These are phyloP conservation scores for Gossypium stocksii DNA, from an alignment of 345 rosid genomes.

Conservation along the genomic window DNA sequence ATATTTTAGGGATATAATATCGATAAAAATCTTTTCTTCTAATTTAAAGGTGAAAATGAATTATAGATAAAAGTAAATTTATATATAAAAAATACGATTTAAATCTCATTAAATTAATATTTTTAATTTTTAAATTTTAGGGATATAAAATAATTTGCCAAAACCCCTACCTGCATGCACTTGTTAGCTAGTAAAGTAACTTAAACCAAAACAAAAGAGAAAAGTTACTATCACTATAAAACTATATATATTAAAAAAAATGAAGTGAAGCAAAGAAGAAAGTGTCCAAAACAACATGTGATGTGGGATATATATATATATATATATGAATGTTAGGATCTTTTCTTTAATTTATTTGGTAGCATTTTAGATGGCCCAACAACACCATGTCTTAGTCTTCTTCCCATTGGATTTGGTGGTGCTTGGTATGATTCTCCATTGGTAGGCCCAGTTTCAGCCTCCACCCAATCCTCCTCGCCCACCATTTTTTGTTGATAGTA, in stretches of 20 bases:
- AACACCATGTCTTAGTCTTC: conserved; percentile 6
- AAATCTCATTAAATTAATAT: no score
- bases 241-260: neutral
- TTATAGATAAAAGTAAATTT: no score
- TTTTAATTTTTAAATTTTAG: no score
- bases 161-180: no score
- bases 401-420: neutral
- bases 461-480: conserved; percentile 26
- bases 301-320: neutral
- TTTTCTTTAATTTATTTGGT: conserved; percentile 30
- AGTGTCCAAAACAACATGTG: neutral
- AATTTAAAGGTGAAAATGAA: no score
- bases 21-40: no score
- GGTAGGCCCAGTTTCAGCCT: conserved; percentile 16
- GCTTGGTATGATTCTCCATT: conserved; percentile 16
- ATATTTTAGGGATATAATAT: no score
- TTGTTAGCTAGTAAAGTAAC: neutral
- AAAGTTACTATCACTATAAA: neutral
- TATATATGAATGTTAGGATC: conserved; percentile 25
- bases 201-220: neutral
- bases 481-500: conserved; percentile 50
- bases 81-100: no score
- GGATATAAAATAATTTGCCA: no score
- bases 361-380: conserved; percentile 26
- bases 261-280: neutral